Conservation (phyloP, 345 rosid genomes). For the Ceriops zippeliana region DNA sequence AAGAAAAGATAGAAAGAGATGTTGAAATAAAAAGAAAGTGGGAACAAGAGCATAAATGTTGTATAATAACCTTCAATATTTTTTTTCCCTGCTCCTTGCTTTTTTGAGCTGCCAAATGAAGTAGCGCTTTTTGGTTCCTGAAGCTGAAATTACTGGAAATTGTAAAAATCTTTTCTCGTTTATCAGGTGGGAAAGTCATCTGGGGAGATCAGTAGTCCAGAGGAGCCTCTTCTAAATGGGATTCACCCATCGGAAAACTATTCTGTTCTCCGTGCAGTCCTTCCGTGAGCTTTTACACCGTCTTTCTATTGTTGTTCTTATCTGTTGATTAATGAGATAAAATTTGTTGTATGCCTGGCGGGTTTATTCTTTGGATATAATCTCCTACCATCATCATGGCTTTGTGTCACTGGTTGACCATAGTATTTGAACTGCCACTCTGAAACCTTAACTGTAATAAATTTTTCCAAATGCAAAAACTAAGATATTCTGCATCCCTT, state of each 20-base stretch:
- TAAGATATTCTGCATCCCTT: too few species aligned
- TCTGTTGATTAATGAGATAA: background rate
- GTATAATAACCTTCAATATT: background rate
- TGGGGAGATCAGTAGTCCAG: slow-evolving; percentile 53
- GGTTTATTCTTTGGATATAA: background rate
- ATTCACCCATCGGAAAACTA: slow-evolving; percentile 49
- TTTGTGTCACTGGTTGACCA: too few species aligned
- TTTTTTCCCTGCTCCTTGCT: background rate
- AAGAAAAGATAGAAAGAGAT: too few species aligned
- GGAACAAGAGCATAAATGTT: background rate
- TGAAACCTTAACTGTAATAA: too few species aligned
- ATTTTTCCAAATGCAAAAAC: too few species aligned
- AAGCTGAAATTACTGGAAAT: background rate
- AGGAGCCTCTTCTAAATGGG: slow-evolving; percentile 70
- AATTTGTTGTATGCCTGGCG: background rate
- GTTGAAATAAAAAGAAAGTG: background rate
- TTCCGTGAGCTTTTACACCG: slow-evolving; percentile 53
- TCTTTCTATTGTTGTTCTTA: slow-evolving; percentile 1
- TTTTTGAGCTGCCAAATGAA: background rate
- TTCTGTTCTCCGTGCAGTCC: slow-evolving; percentile 56
- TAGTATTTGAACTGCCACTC: too few species aligned
- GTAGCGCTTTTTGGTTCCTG: background rate
- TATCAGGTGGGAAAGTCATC: slow-evolving; percentile 54
- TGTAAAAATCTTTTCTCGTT: background rate
- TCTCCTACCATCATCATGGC: too few species aligned